These are phyloP conservation scores for Vanilla planifolia DNA, from an alignment of 106 monocot species.

Conservation along the genomic window DNA sequence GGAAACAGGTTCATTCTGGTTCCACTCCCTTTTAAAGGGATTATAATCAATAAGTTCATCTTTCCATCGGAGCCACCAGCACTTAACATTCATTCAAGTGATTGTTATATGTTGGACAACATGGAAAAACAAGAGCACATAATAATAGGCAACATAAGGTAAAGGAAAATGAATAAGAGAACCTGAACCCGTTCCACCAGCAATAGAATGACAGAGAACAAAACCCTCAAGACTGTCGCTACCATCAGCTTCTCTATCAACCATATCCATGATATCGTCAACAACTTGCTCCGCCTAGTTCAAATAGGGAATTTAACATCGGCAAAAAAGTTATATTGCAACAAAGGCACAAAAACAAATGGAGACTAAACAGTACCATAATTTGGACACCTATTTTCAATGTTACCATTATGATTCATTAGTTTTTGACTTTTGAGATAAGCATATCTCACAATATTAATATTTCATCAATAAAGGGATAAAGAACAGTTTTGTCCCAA, in stretches of 20 bases:
- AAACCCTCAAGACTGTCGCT: slow-evolving; percentile 99
- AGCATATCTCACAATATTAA: too few relatives aligned
- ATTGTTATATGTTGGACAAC: background rate
- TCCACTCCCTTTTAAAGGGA: too few relatives aligned
- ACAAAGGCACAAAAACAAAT: background rate
- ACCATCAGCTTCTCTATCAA: slow-evolving; percentile 99
- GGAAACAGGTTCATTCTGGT: too few relatives aligned
- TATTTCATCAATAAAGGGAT: too few relatives aligned
- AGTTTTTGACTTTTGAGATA: too few relatives aligned
- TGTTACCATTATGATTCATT: too few relatives aligned
- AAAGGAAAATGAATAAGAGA: slow-evolving; percentile 2
- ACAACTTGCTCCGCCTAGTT: slow-evolving; percentile 89
- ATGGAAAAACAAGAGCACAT: background rate
- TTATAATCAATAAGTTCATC: too few relatives aligned
- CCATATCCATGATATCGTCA: slow-evolving; percentile 99
- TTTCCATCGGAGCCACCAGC: too few relatives aligned
- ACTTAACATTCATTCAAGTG: background rate
- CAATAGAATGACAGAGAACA: slow-evolving; percentile 97
- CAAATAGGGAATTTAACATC: slow-evolving; percentile 7
- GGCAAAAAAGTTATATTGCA: slow-evolving; percentile 1
- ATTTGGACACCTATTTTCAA: too few relatives aligned
- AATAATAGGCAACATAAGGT: slow-evolving; percentile 3
- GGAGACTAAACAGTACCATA: background rate
- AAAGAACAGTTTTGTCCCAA: too few relatives aligned
- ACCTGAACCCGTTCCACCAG: slow-evolving; percentile 99